Conservation (phyloP, 2,329 filamentous ascomycete genomes). For the Alternaria sp. region DNA sequence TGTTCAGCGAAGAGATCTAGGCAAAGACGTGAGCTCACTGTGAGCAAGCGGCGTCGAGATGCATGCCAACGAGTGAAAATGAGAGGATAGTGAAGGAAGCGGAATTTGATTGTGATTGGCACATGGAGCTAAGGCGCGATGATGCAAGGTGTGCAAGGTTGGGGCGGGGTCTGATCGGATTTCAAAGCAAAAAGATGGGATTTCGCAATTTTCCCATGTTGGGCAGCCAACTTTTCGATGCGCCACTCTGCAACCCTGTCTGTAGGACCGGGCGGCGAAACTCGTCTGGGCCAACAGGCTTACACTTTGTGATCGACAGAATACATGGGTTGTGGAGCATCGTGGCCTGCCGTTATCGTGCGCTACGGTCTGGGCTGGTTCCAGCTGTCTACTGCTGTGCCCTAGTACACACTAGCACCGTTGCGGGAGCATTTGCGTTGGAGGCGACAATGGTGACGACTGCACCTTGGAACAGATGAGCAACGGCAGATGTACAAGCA, state of each 20-base stretch:
- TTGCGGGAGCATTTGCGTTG: background rate
- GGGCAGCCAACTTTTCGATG: background rate
- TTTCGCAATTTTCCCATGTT: constrained; percentile 5
- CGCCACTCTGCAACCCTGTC: background rate
- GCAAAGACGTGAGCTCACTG: background rate
- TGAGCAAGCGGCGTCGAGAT: background rate
- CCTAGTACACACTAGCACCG: background rate
- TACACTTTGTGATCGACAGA: background rate
- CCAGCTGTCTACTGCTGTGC: background rate
- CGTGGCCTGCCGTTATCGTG: background rate
- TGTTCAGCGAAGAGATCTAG: background rate
- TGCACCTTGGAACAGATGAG: background rate
- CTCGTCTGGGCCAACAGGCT: background rate
- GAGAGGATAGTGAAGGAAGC: background rate
- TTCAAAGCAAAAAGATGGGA: constrained; percentile 5
- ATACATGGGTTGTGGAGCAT: background rate
- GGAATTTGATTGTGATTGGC: background rate
- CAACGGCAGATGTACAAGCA: background rate
- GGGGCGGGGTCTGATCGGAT: constrained; percentile 5
- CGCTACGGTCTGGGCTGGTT: background rate
- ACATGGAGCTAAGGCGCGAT: background rate
- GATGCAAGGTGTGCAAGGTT: constrained; percentile 1
- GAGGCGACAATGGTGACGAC: background rate
- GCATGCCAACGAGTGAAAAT: background rate
- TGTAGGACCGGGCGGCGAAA: background rate